Conservation (phyloP, 1,284 basidiomycete species). For the Microbotryomycetes sp. region DNA sequence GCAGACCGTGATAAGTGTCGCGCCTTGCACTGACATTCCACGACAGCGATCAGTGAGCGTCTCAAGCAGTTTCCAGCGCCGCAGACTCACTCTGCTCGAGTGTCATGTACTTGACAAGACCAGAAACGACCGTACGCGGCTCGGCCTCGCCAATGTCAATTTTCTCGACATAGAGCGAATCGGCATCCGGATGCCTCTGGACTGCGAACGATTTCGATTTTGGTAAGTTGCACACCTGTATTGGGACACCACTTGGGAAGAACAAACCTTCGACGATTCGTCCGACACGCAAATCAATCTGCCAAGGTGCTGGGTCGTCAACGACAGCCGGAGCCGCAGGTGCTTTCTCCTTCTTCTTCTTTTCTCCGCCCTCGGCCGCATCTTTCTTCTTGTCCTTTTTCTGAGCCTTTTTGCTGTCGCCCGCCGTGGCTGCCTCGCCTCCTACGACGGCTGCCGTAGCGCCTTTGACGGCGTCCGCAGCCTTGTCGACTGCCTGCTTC, state of each 20-base stretch:
- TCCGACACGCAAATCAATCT: slow-evolving; percentile 82
- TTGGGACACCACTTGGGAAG: neutral
- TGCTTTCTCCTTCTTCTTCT: slow-evolving; percentile 33
- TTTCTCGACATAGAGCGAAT: slow-evolving; percentile 52
- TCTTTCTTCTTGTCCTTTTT: slow-evolving; percentile 46
- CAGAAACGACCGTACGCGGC: slow-evolving; percentile 87
- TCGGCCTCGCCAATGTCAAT: slow-evolving; percentile 90
- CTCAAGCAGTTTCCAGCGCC: neutral
- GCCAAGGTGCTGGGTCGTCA: slow-evolving; percentile 57
- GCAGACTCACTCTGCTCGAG: slow-evolving; percentile 56
- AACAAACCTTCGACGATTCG: slow-evolving; percentile 73
- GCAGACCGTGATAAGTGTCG: slow-evolving; percentile 78
- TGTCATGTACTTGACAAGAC: slow-evolving; percentile 87
- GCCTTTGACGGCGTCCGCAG: slow-evolving; percentile 2
- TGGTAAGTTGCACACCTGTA: too few relatives aligned
- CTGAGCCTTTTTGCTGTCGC: slow-evolving; percentile 39
- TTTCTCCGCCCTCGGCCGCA: slow-evolving; percentile 41
- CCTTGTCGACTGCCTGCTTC: slow-evolving; percentile 42
- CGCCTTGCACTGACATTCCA: slow-evolving; percentile 62
- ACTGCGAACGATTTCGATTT: slow-evolving; percentile 56
- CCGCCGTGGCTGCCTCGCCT: slow-evolving; percentile 3
- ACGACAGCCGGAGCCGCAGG: slow-evolving; percentile 33
- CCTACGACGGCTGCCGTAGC: slow-evolving; percentile 1
- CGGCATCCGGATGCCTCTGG: slow-evolving; percentile 74
- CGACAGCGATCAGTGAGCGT: neutral